Conservation (phyloP, 139 green algal genomes). For the Micractinium conductrix region DNA sequence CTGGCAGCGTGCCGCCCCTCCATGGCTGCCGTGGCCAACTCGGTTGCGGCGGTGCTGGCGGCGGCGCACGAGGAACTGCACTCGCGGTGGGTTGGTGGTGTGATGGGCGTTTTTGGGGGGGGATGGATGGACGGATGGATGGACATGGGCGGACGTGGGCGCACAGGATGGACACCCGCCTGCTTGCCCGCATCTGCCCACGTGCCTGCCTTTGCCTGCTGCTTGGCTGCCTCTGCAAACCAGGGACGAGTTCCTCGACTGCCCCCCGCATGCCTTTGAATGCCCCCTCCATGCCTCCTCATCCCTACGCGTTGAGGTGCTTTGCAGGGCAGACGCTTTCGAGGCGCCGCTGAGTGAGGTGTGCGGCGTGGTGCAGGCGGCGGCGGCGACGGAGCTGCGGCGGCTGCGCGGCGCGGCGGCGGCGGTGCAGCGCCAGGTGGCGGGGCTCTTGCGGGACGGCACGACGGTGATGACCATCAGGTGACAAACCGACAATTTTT, state of each 20-base stretch:
- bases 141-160: not conserved
- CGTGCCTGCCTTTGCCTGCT: not conserved
- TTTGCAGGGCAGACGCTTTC: conserved; percentile 7
- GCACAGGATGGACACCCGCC: not conserved
- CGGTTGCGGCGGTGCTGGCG: conserved; percentile 30
- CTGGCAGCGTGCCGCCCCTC: conserved; percentile 39
- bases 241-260: too few species aligned
- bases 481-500: too few species aligned
- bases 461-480: conserved; percentile 28
- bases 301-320: too few species aligned
- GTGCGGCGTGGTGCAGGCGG: not conserved
- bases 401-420: not conserved
- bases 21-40: conserved; percentile 54
- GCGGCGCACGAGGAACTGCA: conserved; percentile 22
- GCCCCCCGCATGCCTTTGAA: too few species aligned
- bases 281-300: too few species aligned
- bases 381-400: not conserved
- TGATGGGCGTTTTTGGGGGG: too few species aligned
- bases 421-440: not conserved
- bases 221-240: too few species aligned
- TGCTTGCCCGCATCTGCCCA: not conserved
- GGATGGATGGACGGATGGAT: not conserved
- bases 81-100: not conserved
- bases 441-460: conserved; percentile 17
- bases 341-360: not conserved